Percentiles rank a stretch among this genome's conserved stretches.
phyloP scores from a whole-genome alignment of 768 basidiomycete genomes.

The Hemileccinum impolitum region DNA sequence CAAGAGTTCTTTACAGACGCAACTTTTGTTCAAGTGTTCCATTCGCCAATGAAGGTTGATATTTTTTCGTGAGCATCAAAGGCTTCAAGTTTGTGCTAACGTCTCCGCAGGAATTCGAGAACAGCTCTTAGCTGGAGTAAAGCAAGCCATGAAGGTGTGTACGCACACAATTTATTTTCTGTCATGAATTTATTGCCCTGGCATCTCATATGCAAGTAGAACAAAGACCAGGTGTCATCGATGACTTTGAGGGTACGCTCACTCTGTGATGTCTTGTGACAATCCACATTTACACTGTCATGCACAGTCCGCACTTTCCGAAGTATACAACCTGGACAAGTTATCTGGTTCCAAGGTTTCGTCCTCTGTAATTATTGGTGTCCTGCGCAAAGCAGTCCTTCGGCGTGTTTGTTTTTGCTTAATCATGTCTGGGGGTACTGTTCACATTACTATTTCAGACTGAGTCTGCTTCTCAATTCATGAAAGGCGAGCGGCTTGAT shows the following conservation, averaged over 20 bases:
- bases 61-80: neutral
- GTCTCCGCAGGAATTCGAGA: constrained; percentile 47
- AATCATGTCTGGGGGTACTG: neutral
- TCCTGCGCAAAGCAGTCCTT: constrained; percentile 55
- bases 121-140: constrained; percentile 51
- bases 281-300: neutral
- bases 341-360: constrained; percentile 39
- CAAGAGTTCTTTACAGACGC: constrained; percentile 2
- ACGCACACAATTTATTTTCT: too few relatives aligned
- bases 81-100: neutral
- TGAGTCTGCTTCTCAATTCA: constrained; percentile 57
- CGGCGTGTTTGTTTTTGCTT: constrained; percentile 49
- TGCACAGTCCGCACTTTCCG: constrained; percentile 61
- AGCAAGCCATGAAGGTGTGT: constrained; percentile 67
- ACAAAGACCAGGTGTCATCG: constrained; percentile 52
- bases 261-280: neutral
- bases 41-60: constrained; percentile 20
- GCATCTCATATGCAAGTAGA: constrained; percentile 35
- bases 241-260: constrained; percentile 54
- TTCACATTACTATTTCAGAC: constrained; percentile 36
- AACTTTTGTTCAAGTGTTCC: constrained; percentile 13
- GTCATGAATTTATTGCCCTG: neutral
- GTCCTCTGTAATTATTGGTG: constrained; percentile 46
- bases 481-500: constrained; percentile 55
- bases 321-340: constrained; percentile 69